Conservation (phyloP, 1,139 yeast genomes). For the Komagataea norvegica region DNA sequence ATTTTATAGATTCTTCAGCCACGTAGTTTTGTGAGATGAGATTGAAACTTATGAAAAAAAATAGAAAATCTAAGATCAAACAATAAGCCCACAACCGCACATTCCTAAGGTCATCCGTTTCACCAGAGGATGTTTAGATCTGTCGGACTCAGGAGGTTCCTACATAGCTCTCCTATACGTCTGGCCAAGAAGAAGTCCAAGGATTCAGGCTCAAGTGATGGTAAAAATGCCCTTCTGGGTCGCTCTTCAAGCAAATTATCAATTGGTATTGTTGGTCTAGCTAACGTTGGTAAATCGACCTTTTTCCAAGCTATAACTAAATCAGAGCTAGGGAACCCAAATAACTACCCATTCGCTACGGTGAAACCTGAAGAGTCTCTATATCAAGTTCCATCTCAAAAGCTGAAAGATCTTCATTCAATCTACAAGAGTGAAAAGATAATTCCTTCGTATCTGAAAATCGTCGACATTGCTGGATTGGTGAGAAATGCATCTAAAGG, state of each 20-base stretch:
- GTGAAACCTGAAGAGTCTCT: conserved; percentile 69
- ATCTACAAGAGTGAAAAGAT: conserved; percentile 49
- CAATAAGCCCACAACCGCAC: too few species aligned
- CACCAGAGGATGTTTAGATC: conserved; percentile 1
- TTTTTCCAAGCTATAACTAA: conserved; percentile 70
- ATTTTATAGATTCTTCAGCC: too few species aligned
- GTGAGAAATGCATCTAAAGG: conserved; percentile 71
- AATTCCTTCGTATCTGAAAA: conserved; percentile 52
- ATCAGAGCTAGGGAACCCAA: conserved; percentile 66
- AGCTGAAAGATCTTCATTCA: conserved; percentile 40
- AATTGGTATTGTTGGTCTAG: conserved; percentile 62
- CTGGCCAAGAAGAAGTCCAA: conserved; percentile 17
- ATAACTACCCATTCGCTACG: conserved; percentile 78
- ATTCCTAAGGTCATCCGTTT: not conserved
- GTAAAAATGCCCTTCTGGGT: conserved; percentile 37
- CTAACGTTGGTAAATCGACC: conserved; percentile 73
- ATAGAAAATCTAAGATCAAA: not conserved
- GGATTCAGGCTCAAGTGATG: conserved; percentile 1
- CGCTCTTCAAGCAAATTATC: conserved; percentile 53
- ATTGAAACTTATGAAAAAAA: too few species aligned
- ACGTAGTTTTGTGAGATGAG: not conserved
- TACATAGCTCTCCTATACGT: conserved; percentile 1
- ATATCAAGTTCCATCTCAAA: conserved; percentile 50
- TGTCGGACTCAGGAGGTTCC: conserved; percentile 4
- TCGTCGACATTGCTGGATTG: conserved; percentile 72